Evolutionary conservation across 176 grass and related monocot genomes (phyloP).

Genomic region (Oryza nivara): DNA sequence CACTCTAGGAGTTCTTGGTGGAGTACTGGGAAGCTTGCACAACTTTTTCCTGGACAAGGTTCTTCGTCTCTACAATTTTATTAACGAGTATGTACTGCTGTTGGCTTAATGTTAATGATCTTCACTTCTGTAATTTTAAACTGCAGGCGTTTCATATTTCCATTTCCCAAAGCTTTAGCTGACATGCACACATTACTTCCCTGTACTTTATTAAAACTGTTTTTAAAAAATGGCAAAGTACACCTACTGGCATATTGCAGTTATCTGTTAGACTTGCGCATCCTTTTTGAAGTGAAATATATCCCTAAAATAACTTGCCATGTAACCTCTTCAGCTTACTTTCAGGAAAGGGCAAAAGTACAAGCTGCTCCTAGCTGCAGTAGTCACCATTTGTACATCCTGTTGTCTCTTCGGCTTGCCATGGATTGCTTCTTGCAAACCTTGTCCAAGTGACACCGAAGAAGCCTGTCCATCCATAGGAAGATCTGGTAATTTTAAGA

Average conservation of each 20-base stretch:
- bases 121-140: constrained; percentile 22
- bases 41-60: constrained; percentile 80
- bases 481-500: constrained; percentile 96
- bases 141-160: background rate
- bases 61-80: constrained; percentile 77
- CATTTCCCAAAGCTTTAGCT: constrained; percentile 14
- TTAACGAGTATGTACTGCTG: constrained; percentile 68
- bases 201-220: constrained; percentile 3
- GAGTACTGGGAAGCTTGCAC: constrained; percentile 82
- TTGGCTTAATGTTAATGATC: constrained; percentile 19
- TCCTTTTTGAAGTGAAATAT: constrained; percentile 27
- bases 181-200: background rate
- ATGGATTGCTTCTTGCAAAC: constrained; percentile 82
- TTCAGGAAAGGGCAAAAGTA: constrained; percentile 73
- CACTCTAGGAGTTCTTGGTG: constrained; percentile 76
- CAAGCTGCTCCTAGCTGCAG: constrained; percentile 80
- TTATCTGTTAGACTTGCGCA: background rate
- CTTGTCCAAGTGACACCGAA: constrained; percentile 60
- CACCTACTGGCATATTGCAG: constrained; percentile 13
- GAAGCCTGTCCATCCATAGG: constrained; percentile 93
- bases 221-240: background rate
- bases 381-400: constrained; percentile 71
- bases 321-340: constrained; percentile 39
- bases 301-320: constrained; percentile 7
- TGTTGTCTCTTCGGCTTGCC: constrained; percentile 88